Evolutionary conservation across 2,329 filamentous ascomycete species (phyloP).

Genomic region (Mycocentrospora acerina): DNA sequence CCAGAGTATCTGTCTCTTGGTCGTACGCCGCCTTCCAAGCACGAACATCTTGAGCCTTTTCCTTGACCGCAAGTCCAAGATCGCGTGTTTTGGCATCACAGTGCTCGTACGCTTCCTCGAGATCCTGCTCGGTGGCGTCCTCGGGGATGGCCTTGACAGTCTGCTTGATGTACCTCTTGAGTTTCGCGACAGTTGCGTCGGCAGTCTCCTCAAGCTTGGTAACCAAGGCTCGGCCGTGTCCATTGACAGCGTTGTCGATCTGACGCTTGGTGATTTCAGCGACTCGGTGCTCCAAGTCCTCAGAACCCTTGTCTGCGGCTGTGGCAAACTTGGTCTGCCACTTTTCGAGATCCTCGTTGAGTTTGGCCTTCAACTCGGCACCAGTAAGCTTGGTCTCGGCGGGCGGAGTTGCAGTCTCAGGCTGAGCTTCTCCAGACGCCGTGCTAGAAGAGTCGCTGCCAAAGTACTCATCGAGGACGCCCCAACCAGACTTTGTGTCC

Average conservation of each 20-base stretch:
- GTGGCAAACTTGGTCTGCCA: slow-evolving; percentile 90
- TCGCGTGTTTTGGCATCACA: slow-evolving; percentile 61
- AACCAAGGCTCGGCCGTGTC: slow-evolving; percentile 66
- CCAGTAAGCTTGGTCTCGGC: slow-evolving; percentile 29
- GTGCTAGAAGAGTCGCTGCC: slow-evolving; percentile 26
- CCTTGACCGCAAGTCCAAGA: slow-evolving; percentile 72
- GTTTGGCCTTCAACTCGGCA: slow-evolving; percentile 56
- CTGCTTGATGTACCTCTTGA: slow-evolving; percentile 68
- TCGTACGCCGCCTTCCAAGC: slow-evolving; percentile 75
- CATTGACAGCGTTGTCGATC: slow-evolving; percentile 65
- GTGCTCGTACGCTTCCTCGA: slow-evolving; percentile 55
- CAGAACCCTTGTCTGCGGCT: slow-evolving; percentile 80
- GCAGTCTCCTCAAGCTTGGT: slow-evolving; percentile 68
- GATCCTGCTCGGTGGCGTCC: slow-evolving; percentile 55
- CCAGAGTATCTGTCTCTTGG: slow-evolving; percentile 65
- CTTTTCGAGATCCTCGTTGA: slow-evolving; percentile 73
- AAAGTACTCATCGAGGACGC: slow-evolving; percentile 33
- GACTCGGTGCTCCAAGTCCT: slow-evolving; percentile 64
- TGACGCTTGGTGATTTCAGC: slow-evolving; percentile 73
- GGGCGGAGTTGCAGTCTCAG: slow-evolving; percentile 16
- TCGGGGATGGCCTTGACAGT: slow-evolving; percentile 59
- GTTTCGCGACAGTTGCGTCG: slow-evolving; percentile 61
- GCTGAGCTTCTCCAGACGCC: slow-evolving; percentile 17
- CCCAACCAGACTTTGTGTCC: slow-evolving; percentile 28
- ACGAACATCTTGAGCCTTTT: slow-evolving; percentile 73